phyloP scores from a whole-genome alignment of 495 filamentous ascomycete genomes.

The Venustampulla echinocandica region DNA sequence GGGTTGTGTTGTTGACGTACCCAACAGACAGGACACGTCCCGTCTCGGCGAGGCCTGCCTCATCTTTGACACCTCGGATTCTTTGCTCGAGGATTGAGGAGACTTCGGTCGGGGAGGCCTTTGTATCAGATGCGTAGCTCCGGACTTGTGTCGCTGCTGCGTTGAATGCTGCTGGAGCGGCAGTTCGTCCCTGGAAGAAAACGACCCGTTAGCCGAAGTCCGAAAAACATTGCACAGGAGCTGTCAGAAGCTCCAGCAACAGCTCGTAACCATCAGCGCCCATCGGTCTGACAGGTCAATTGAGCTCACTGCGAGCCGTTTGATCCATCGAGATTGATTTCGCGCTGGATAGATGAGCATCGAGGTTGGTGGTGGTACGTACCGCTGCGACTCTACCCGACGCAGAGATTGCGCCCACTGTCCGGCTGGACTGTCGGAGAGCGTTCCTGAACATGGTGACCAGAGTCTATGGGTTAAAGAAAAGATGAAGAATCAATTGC shows the following conservation, averaged over 20 bases:
- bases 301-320: constrained; percentile 29
- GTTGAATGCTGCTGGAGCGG: constrained; percentile 67
- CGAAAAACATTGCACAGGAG: constrained; percentile 31
- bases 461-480: constrained; percentile 20
- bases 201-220: constrained; percentile 43
- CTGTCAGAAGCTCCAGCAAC: constrained; percentile 25
- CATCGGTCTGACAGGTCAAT: constrained; percentile 34
- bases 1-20: constrained; percentile 55
- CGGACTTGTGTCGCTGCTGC: constrained; percentile 69
- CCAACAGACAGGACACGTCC: constrained; percentile 98
- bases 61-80: constrained; percentile 95
- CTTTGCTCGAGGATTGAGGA: constrained; percentile 98
- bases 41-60: constrained; percentile 93
- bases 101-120: constrained; percentile 94
- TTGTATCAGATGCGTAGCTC: constrained; percentile 75
- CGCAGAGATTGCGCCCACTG: constrained; percentile 86
- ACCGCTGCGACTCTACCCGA: constrained; percentile 83
- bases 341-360: constrained; percentile 1
- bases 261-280: constrained; percentile 26
- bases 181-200: constrained; percentile 70
- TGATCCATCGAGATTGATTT: constrained; percentile 26
- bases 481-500: constrained; percentile 24
- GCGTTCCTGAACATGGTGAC: constrained; percentile 92
- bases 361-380: constrained; percentile 45
- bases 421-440: constrained; percentile 88